Evolutionary conservation across 139 green algal species (phyloP).

Genomic region (Chlamydomonas eustigma): DNA sequence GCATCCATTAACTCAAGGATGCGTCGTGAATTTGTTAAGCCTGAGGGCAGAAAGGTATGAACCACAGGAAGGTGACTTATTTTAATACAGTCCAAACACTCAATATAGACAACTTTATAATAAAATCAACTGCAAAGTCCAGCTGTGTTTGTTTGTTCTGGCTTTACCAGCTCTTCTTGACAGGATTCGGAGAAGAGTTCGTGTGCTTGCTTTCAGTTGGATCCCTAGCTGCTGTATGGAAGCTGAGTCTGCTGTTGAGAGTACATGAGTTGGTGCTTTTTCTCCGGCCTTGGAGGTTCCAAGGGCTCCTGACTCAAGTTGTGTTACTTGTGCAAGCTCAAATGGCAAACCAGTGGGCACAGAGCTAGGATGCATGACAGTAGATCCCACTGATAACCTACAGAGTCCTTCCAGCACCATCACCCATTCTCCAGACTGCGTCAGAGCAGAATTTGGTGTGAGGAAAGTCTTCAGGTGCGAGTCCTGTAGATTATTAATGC

Average conservation of each 20-base stretch:
- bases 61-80: background rate
- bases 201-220: constrained; percentile 18
- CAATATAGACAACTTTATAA: background rate
- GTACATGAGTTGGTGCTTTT: background rate
- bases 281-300: background rate
- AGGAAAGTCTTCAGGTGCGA: too few relatives aligned
- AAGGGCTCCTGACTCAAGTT: constrained; percentile 10
- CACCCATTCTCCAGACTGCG: constrained; percentile 42
- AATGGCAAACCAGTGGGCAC: background rate
- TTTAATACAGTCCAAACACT: background rate
- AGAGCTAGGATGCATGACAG: background rate
- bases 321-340: background rate
- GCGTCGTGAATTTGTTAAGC: background rate
- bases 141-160: too few relatives aligned
- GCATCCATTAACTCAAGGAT: constrained; percentile 32
- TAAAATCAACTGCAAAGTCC: background rate
- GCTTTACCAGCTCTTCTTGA: constrained; percentile 6
- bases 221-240: constrained; percentile 13
- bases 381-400: constrained; percentile 23
- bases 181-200: constrained; percentile 18
- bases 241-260: too few relatives aligned
- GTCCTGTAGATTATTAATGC: background rate
- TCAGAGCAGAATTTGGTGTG: too few relatives aligned
- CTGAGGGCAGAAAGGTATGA: background rate
- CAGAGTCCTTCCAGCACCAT: constrained; percentile 45